phyloP scores from a whole-genome alignment of 768 basidiomycete species.

The Collybia mongolica region DNA sequence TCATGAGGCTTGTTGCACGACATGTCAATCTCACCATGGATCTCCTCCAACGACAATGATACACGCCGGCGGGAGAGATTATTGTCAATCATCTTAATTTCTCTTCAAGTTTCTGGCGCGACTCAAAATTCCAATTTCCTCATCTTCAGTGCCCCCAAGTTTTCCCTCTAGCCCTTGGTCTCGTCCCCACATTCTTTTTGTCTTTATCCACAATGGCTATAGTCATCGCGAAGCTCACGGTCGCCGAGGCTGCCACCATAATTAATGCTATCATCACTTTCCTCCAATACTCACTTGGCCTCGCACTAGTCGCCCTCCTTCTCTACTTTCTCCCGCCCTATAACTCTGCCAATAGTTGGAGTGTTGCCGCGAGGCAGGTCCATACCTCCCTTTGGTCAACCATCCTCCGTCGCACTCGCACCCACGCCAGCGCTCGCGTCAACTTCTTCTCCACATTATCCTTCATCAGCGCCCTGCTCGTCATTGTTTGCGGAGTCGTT shows the following conservation, averaged over 20 bases:
- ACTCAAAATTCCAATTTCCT: too few species aligned
- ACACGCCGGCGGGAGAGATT: too few species aligned
- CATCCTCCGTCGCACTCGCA: conserved; percentile 10
- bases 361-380: conserved; percentile 14
- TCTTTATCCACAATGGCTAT: too few species aligned
- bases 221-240: conserved; percentile 12
- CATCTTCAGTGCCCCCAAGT: too few species aligned
- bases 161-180: too few species aligned
- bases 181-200: too few species aligned
- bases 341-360: conserved; percentile 19
- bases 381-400: conserved; percentile 20
- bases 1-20: too few species aligned
- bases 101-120: too few species aligned
- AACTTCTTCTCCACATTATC: conserved; percentile 13
- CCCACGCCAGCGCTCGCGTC: conserved; percentile 5
- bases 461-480: conserved; percentile 12
- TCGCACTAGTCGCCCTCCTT: conserved; percentile 18
- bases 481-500: conserved; percentile 15
- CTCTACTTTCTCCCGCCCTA: conserved; percentile 13
- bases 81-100: too few species aligned
- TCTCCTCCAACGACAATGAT: too few species aligned
- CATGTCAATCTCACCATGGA: too few species aligned
- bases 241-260: conserved; percentile 21
- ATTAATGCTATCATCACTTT: conserved; percentile 19
- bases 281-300: conserved; percentile 17